Evolutionary conservation across 208 protist species (phyloP).

Genomic region (Leishmania amazonensis): DNA sequence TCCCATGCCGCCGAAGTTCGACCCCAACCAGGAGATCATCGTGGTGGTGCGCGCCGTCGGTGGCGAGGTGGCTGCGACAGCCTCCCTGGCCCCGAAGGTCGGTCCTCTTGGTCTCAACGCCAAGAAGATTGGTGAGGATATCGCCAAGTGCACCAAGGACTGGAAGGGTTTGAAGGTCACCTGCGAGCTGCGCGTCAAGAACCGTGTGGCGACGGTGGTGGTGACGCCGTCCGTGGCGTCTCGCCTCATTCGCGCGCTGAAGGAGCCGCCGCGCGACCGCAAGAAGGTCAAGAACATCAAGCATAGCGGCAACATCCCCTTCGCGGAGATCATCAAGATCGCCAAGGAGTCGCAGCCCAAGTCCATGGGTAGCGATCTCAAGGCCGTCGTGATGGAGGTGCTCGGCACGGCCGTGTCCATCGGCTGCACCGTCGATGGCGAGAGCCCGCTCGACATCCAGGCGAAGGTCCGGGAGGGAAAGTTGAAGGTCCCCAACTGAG

Average conservation of each 20-base stretch:
- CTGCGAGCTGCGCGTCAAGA: slow-evolving; percentile 98
- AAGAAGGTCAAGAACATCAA: slow-evolving; percentile 99
- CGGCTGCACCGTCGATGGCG: slow-evolving; percentile 98
- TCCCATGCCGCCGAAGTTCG: slow-evolving; percentile 98
- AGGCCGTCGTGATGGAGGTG: slow-evolving; percentile 98
- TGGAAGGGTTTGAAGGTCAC: slow-evolving; percentile 99
- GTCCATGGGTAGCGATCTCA: slow-evolving; percentile 95
- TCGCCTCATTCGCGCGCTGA: slow-evolving; percentile 98
- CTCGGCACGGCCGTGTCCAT: slow-evolving; percentile 98
- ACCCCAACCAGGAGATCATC: slow-evolving; percentile 95
- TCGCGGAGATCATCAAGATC: slow-evolving; percentile 98
- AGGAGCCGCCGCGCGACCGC: slow-evolving; percentile 99
- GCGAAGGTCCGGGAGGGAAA: slow-evolving; percentile 94
- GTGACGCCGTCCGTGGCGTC: slow-evolving; percentile 98
- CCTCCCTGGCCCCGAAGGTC: slow-evolving; percentile 99
- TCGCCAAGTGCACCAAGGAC: slow-evolving; percentile 98
- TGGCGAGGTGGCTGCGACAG: slow-evolving; percentile 97
- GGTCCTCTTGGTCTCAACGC: slow-evolving; percentile 99
- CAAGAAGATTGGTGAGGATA: slow-evolving; percentile 99
- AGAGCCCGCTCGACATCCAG: slow-evolving; percentile 94
- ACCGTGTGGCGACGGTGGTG: slow-evolving; percentile 96
- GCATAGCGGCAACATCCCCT: slow-evolving; percentile 98
- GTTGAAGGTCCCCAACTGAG: slow-evolving; percentile 85
- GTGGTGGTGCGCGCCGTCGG: slow-evolving; percentile 98
- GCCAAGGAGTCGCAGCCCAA: slow-evolving; percentile 94